These are phyloP conservation scores for Podaxis rugospora DNA, from an alignment of 768 basidiomycete species.

Conservation along the genomic window DNA sequence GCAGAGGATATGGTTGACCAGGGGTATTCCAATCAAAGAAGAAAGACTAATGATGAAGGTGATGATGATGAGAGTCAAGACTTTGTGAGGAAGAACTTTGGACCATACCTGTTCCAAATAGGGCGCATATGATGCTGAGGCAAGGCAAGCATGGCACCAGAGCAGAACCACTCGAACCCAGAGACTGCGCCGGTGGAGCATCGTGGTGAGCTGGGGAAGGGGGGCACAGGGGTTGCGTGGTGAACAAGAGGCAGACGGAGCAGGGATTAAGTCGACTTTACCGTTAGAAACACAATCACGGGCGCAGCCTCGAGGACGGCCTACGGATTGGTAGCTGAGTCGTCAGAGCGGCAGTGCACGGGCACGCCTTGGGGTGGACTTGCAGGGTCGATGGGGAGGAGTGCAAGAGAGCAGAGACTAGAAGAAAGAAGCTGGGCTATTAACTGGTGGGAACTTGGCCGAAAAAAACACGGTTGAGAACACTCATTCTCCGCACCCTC, in stretches of 20 bases:
- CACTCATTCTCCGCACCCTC: background rate
- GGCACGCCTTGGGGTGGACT: background rate
- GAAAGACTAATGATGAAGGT: constrained; percentile 29
- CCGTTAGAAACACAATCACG: background rate
- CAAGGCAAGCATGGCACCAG: background rate
- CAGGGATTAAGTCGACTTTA: background rate
- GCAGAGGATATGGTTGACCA: constrained; percentile 31
- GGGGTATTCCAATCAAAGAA: constrained; percentile 38
- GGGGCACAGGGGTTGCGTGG: background rate
- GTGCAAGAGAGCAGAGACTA: background rate
- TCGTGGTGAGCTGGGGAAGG: background rate
- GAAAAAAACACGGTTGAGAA: background rate
- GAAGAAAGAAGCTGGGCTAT: background rate
- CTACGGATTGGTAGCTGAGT: background rate
- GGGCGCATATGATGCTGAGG: constrained; percentile 9
- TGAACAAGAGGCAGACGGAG: background rate
- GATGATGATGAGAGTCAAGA: background rate
- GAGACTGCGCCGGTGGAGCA: background rate
- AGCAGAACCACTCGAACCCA: background rate
- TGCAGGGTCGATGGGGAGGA: background rate
- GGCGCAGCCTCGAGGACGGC: background rate
- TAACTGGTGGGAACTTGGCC: background rate
- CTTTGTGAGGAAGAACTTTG: background rate
- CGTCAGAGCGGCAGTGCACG: background rate
- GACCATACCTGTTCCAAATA: constrained; percentile 26